These are phyloP conservation scores for Edaphochlamys debaryana DNA, from an alignment of 139 green algal species.

Conservation along the genomic window DNA sequence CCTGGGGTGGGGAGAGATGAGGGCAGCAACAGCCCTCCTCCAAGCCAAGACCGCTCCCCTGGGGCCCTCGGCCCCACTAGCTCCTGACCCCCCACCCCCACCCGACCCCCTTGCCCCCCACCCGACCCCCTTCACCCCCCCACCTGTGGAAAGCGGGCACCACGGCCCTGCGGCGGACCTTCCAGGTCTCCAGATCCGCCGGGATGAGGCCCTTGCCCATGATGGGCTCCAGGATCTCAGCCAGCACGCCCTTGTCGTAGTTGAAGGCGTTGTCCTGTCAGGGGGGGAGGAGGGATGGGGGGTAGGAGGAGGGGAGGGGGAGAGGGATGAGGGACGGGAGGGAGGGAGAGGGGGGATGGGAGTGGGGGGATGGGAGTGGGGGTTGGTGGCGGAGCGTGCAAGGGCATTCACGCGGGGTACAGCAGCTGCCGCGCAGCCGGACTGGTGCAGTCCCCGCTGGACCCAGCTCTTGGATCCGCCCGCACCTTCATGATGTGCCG, in stretches of 20 bases:
- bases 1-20: too few species aligned
- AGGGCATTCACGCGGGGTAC: background rate
- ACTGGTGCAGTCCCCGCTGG: too few species aligned
- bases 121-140: background rate
- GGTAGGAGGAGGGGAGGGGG: too few species aligned
- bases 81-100: too few species aligned
- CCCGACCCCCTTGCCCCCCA: too few species aligned
- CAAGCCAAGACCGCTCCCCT: too few species aligned
- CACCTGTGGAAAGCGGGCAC: slow-evolving; percentile 93
- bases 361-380: too few species aligned
- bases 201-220: slow-evolving; percentile 99
- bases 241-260: slow-evolving; percentile 98
- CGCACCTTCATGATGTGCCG: slow-evolving; percentile 88
- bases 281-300: background rate
- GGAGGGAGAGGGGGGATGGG: too few species aligned
- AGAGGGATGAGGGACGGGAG: background rate
- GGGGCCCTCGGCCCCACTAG: too few species aligned
- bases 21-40: too few species aligned
- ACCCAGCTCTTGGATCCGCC: too few species aligned
- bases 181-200: slow-evolving; percentile 76
- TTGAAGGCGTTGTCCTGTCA: slow-evolving; percentile 89
- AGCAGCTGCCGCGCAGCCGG: too few species aligned
- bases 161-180: slow-evolving; percentile 83
- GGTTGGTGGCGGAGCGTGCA: background rate
- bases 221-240: slow-evolving; percentile 99